Evolutionary conservation across 164 flowering plant genomes (phyloP).

Genomic region (Piper longum): DNA sequence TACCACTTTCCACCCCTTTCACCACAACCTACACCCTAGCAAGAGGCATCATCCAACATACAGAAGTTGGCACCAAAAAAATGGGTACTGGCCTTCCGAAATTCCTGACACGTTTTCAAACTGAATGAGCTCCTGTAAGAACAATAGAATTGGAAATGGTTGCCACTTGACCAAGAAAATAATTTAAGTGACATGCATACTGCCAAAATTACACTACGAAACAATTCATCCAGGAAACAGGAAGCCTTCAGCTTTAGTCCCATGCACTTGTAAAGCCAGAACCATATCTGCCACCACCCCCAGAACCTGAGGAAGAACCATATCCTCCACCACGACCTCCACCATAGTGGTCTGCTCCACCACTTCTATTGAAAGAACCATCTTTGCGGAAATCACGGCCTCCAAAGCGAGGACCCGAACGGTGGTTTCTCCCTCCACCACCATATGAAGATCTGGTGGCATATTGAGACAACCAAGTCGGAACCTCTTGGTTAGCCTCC

Average conservation of each 20-base stretch:
- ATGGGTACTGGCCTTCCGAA: no score
- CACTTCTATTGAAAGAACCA: slow-evolving; percentile 22
- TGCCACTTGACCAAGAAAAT: no score
- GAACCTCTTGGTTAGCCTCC: slow-evolving; percentile 66
- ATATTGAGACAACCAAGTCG: slow-evolving; percentile 51
- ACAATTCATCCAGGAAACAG: slow-evolving; percentile 2
- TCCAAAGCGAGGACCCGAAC: slow-evolving; percentile 47
- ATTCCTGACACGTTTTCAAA: no score
- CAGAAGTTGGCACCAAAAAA: no score
- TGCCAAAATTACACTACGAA: slow-evolving; percentile 9
- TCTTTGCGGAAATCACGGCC: slow-evolving; percentile 60
- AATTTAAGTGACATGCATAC: slow-evolving; percentile 3
- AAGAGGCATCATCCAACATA: no score
- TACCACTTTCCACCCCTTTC: background rate
- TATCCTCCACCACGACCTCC: slow-evolving; percentile 22
- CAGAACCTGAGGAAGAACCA: slow-evolving; percentile 20
- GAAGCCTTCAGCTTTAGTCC: slow-evolving; percentile 27
- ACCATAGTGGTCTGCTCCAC: slow-evolving; percentile 22
- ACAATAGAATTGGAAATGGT: no score
- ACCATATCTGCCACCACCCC: slow-evolving; percentile 7
- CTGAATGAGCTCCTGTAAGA: no score
- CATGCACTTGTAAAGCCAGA: slow-evolving; percentile 33
- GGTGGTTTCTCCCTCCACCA: slow-evolving; percentile 38
- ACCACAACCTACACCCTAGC: background rate
- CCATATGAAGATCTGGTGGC: slow-evolving; percentile 40